Conservation (phyloP, 192 early-diverging fungal genomes). For the Gonapodya sp. region DNA sequence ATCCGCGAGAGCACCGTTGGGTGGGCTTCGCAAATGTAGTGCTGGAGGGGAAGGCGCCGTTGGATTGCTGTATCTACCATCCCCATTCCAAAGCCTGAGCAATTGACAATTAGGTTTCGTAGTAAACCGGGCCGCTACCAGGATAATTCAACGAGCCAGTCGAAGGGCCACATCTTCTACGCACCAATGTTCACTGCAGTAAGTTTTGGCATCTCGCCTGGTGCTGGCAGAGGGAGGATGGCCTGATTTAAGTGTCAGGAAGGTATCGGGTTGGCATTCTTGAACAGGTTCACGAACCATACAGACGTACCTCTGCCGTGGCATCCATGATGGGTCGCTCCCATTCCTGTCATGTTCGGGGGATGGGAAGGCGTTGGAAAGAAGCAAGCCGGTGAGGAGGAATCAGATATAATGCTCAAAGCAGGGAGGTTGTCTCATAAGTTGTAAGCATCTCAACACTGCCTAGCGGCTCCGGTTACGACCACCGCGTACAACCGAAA, state of each 20-base stretch:
- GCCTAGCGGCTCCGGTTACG: no score
- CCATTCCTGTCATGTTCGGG: no score
- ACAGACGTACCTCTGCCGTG: constrained; percentile 65
- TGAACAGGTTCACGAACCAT: neutral
- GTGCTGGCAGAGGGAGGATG: neutral
- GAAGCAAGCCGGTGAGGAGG: no score
- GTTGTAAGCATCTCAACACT: no score
- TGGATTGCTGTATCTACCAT: constrained; percentile 80
- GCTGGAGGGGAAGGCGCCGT: constrained; percentile 51
- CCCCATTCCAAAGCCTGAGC: constrained; percentile 77
- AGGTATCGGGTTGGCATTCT: no score
- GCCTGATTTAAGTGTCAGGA: no score
- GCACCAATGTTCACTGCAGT: neutral
- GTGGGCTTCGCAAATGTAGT: constrained; percentile 95
- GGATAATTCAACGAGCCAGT: no score
- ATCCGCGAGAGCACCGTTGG: constrained; percentile 90
- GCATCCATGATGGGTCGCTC: constrained; percentile 84
- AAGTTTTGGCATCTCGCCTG: neutral
- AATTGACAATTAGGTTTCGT: neutral
- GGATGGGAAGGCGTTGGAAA: no score
- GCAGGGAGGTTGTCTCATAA: no score
- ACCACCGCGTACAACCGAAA: no score
- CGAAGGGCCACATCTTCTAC: no score
- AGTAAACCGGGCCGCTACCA: neutral
- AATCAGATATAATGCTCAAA: no score